Evolutionary conservation across 352 stramenopile genomes (phyloP), one percentile per base, ranked within the genome.

Genomic region (Aphanomyces euteiches): DNA sequence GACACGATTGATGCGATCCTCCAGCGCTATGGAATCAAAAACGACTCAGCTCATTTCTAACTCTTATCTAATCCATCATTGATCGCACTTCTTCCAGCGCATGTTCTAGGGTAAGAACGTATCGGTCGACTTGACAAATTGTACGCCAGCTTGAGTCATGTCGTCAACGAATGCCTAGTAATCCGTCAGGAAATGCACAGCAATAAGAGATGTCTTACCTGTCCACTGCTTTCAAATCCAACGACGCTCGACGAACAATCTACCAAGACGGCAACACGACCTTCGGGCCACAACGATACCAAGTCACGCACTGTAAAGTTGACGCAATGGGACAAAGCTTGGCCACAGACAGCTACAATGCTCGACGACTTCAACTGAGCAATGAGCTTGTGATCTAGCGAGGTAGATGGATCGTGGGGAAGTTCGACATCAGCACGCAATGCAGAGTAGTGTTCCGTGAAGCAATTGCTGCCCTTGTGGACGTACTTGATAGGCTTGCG

Each of bases 401-500:
- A 89, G 53, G 84, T 93, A 0, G 75, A 63, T 17, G 83, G 79
- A 60, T 94, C 84, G 56, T 87, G 79, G 28, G 78, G 56, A 28
- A 98, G 74, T 68, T 92, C 84, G 40, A 98, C 96, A 69, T 99
- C 96, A 15, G 96, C 96, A 59, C 85, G 79, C 10, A 99, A 73
- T 13, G 90, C 93, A 47, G 90, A 98, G 82, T 98, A 99, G 73
- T 98, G 96, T 78, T 99, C 96, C 8, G 96, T 99, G 74, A 97
- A 91, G 57, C 88, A 88, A 79, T 98, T 98, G 76, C 82, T 86
- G 59, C 96, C 96, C 78, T 99, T 98, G 53, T 90, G 78, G 5
- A 98, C 84, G 73, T 92, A 98, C 63, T 90, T 85, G 57, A 96
- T 83, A 21, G 75, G 76, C 70, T 82, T 85, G 34, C 77, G 72